phyloP scores from a whole-genome alignment of 441 rosid genomes.

The Pelargonium cotyledonis region DNA sequence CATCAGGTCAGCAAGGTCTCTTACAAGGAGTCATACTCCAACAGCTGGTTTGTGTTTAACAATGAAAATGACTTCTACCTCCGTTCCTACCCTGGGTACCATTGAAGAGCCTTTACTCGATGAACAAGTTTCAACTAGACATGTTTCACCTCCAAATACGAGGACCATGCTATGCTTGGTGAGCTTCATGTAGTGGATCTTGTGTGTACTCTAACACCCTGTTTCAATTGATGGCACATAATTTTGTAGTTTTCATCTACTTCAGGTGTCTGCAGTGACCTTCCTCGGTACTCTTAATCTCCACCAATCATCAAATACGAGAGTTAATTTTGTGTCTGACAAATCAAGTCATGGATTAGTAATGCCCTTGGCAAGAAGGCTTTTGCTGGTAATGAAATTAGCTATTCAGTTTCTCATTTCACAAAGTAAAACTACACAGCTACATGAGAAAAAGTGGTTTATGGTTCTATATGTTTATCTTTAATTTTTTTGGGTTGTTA shows the following conservation, averaged over 20 bases:
- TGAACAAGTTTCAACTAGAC: conserved; percentile 28
- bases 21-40: conserved; percentile 72
- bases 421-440: neutral
- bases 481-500: neutral
- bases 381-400: conserved; percentile 51
- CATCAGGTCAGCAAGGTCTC: conserved; percentile 75
- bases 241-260: neutral
- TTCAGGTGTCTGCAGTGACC: conserved; percentile 48
- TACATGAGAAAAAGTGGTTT: neutral
- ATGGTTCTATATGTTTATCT: no score
- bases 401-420: conserved; percentile 12
- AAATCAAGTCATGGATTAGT: conserved; percentile 40
- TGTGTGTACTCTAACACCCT: neutral
- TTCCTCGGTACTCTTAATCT: conserved; percentile 50
- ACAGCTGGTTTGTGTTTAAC: conserved; percentile 53
- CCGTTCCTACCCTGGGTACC: conserved; percentile 25
- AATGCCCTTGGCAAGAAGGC: conserved; percentile 47
- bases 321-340: conserved; percentile 22
- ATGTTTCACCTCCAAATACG: conserved; percentile 40
- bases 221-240: neutral
- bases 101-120: conserved; percentile 67
- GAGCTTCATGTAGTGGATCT: conserved; percentile 12
- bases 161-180: conserved; percentile 67
- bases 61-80: conserved; percentile 44
- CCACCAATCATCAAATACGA: conserved; percentile 22